A percentile compares a stretch with the other conserved stretches of the same genome.
These are phyloP conservation scores for Crithidia sp. DNA, from an alignment of 208 protist genomes.

Conservation along the genomic window DNA sequence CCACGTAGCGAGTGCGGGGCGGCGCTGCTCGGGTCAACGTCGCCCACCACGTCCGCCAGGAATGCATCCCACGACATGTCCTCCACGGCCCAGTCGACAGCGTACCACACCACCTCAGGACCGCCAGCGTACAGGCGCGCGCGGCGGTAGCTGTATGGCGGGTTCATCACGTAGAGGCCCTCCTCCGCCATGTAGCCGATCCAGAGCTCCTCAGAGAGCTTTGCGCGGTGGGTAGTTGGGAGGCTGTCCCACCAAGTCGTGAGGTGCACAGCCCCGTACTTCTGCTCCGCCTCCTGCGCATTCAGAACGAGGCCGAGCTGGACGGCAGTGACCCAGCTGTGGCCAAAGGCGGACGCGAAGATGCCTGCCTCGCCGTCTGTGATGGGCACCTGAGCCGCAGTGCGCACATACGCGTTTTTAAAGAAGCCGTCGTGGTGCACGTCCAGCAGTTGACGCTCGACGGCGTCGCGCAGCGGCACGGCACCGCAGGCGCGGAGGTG, in stretches of 20 bases:
- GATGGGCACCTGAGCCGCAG: constrained; percentile 56
- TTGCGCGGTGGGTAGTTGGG: constrained; percentile 47
- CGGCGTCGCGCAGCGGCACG: constrained; percentile 51
- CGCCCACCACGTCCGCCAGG: constrained; percentile 66
- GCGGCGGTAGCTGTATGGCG: constrained; percentile 71
- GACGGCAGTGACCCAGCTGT: constrained; percentile 71
- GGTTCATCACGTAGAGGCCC: constrained; percentile 86
- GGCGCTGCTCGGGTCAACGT: constrained; percentile 49
- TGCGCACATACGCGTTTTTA: constrained; percentile 68
- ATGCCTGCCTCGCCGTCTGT: constrained; percentile 41
- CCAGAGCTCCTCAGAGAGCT: constrained; percentile 69
- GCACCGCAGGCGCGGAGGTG: constrained; percentile 52
- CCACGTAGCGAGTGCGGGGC: constrained; percentile 55
- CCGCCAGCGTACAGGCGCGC: constrained; percentile 56
- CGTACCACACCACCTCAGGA: constrained; percentile 61
- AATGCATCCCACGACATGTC: constrained; percentile 70
- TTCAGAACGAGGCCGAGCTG: constrained; percentile 75
- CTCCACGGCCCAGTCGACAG: constrained; percentile 61
- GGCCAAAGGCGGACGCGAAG: constrained; percentile 66
- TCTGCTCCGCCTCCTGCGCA: constrained; percentile 56
- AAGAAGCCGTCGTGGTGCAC: constrained; percentile 58
- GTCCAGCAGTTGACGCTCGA: constrained; percentile 59
- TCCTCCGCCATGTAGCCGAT: constrained; percentile 64
- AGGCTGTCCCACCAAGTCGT: constrained; percentile 51
- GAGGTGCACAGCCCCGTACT: constrained; percentile 46